These are phyloP conservation scores for Leersia perrieri DNA, from an alignment of 176 grass and related monocot genomes.

Conservation along the genomic window DNA sequence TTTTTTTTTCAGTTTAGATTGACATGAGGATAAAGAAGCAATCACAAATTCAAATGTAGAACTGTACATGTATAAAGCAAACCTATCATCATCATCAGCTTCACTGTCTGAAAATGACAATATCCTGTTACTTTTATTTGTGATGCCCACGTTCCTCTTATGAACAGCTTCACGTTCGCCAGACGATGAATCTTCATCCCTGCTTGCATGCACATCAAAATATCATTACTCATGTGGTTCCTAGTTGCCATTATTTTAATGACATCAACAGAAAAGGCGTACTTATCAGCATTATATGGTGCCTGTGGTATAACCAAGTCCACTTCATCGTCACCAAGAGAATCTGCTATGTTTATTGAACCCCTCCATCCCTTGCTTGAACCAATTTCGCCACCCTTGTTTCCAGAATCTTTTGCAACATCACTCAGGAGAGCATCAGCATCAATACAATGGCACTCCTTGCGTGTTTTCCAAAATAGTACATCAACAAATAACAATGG, in stretches of 20 bases:
- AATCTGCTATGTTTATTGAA: slow-evolving; percentile 83
- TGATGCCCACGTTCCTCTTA: slow-evolving; percentile 36
- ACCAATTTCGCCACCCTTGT: slow-evolving; percentile 37
- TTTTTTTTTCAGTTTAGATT: slow-evolving; percentile 24
- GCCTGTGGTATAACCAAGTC: slow-evolving; percentile 60
- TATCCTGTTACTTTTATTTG: slow-evolving; percentile 43
- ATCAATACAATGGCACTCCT: slow-evolving; percentile 84
- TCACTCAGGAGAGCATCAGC: slow-evolving; percentile 66
- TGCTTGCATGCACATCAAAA: slow-evolving; percentile 27
- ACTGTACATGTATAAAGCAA: slow-evolving; percentile 23
- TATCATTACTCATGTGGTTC: slow-evolving; percentile 1
- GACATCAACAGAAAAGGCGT: slow-evolving; percentile 30
- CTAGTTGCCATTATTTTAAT: neutral
- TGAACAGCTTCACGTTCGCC: slow-evolving; percentile 38
- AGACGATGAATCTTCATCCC: slow-evolving; percentile 61
- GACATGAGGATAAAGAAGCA: slow-evolving; percentile 34
- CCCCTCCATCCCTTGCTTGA: slow-evolving; percentile 42
- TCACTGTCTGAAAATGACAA: slow-evolving; percentile 56
- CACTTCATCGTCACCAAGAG: slow-evolving; percentile 96
- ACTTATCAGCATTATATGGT: slow-evolving; percentile 66
- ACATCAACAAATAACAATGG: slow-evolving; percentile 90
- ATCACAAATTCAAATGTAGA: slow-evolving; percentile 21
- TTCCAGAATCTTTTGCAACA: slow-evolving; percentile 51
- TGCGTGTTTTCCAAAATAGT: slow-evolving; percentile 93
- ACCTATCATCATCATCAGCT: slow-evolving; percentile 53